Conservation (phyloP, 1,139 yeast genomes). For the Pichia sp. region DNA sequence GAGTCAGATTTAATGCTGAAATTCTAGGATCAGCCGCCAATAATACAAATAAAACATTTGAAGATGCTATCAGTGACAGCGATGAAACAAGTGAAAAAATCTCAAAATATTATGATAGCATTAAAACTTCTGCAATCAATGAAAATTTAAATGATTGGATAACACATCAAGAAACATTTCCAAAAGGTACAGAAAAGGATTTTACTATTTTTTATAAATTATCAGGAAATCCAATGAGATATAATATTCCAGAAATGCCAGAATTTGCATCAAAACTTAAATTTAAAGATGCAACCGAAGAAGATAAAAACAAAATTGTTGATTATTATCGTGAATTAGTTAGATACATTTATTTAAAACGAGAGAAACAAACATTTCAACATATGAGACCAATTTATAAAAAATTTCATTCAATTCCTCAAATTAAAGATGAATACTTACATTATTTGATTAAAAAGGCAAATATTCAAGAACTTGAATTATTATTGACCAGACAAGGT, state of each 20-base stretch:
- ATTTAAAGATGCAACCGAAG: slow-evolving; percentile 1
- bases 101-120: too few relatives aligned
- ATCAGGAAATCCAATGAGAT: slow-evolving; percentile 6
- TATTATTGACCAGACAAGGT: background rate
- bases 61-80: too few relatives aligned
- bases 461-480: background rate
- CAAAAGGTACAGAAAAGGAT: background rate
- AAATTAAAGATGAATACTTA: slow-evolving; percentile 4
- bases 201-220: slow-evolving; percentile 2
- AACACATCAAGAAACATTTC: background rate
- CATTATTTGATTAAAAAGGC: slow-evolving; percentile 4
- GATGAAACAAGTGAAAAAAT: too few relatives aligned
- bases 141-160: slow-evolving; percentile 6
- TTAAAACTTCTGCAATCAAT: too few relatives aligned
- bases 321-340: slow-evolving; percentile 1
- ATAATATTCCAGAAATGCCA: slow-evolving; percentile 5
- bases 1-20: too few relatives aligned
- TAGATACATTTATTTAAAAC: slow-evolving; percentile 7
- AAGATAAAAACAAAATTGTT: background rate
- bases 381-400: background rate
- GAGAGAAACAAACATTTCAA: background rate
- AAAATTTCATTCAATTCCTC: slow-evolving; percentile 1
- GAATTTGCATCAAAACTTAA: background rate
- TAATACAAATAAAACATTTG: background rate
- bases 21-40: background rate